These are phyloP conservation scores for Rhexocercosporidium sp. DNA, from an alignment of 2,329 filamentous ascomycete genomes.

Conservation along the genomic window DNA sequence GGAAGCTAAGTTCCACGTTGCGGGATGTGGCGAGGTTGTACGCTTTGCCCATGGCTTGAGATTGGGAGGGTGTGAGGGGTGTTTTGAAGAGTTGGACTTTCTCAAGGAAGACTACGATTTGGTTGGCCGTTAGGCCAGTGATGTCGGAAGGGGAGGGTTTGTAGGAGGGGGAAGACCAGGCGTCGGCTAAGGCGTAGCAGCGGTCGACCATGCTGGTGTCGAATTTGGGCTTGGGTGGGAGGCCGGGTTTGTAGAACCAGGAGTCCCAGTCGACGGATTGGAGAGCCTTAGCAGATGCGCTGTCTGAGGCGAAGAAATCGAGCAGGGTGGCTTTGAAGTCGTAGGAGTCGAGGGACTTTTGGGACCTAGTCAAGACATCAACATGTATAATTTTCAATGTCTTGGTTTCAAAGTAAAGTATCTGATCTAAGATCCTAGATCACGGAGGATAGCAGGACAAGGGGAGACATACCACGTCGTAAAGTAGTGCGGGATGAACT, in stretches of 20 bases:
- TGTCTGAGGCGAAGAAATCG: conserved; percentile 79
- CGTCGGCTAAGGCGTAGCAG: conserved; percentile 80
- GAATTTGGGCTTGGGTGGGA: conserved; percentile 89
- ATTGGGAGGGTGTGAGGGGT: conserved; percentile 67
- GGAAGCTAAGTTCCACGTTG: conserved; percentile 84
- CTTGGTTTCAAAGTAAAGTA: too few species aligned
- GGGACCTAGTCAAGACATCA: too few species aligned
- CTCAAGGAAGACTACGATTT: conserved; percentile 90
- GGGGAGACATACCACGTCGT: too few species aligned
- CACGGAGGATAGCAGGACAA: too few species aligned
- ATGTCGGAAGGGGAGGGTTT: conserved; percentile 73
- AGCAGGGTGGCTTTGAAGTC: conserved; percentile 91
- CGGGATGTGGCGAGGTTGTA: conserved; percentile 77
- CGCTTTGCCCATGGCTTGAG: conserved; percentile 72
- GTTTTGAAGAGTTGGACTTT: conserved; percentile 70
- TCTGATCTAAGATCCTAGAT: too few species aligned
- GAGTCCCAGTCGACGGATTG: conserved; percentile 84
- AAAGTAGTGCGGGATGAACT: conserved; percentile 96
- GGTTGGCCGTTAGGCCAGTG: conserved; percentile 78
- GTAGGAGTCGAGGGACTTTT: conserved; percentile 88
- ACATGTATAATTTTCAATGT: too few species aligned
- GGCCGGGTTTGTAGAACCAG: conserved; percentile 86
- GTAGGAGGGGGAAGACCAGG: conserved; percentile 75
- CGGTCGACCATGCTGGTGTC: conserved; percentile 86
- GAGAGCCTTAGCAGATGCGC: conserved; percentile 65